Conservation (phyloP, 768 basidiomycete genomes). For the Russula sp. region DNA sequence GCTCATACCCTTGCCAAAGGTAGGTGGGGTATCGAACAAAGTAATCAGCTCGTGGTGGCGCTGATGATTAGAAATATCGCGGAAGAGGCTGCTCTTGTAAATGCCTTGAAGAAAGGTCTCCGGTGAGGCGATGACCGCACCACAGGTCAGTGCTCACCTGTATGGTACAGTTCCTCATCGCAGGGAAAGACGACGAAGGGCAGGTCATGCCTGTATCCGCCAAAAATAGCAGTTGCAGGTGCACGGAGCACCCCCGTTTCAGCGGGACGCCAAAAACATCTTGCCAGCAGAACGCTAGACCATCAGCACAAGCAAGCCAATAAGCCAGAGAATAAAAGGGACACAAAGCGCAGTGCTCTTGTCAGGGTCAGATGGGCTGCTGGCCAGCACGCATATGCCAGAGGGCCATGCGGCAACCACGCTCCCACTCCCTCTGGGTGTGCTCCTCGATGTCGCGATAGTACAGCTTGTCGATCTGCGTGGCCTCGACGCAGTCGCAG, state of each 20-base stretch:
- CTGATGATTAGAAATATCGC: slow-evolving; percentile 36
- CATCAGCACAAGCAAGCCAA: not conserved
- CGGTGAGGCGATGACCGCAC: not conserved
- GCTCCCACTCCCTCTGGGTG: slow-evolving; percentile 14
- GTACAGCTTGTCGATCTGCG: slow-evolving; percentile 15
- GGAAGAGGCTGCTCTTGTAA: slow-evolving; percentile 40
- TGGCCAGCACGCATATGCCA: slow-evolving; percentile 8
- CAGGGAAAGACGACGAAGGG: slow-evolving; percentile 38
- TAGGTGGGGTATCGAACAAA: slow-evolving; percentile 33
- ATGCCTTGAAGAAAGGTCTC: slow-evolving; percentile 31
- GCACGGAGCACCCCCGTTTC: slow-evolving; percentile 31
- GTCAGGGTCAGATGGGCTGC: not conserved
- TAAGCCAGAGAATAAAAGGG: not conserved
- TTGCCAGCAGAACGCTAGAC: slow-evolving; percentile 13
- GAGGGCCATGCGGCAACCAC: slow-evolving; percentile 2
- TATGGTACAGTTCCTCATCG: slow-evolving; percentile 43
- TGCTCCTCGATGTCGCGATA: slow-evolving; percentile 18
- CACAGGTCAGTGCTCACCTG: slow-evolving; percentile 28
- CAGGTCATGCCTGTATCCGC: slow-evolving; percentile 35
- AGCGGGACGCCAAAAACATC: slow-evolving; percentile 36
- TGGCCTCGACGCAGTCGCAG: slow-evolving; percentile 15
- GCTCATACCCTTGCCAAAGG: slow-evolving; percentile 27
- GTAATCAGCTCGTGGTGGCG: slow-evolving; percentile 37
- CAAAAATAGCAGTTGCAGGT: slow-evolving; percentile 32
- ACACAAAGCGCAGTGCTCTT: slow-evolving; percentile 4